Conservation (phyloP, 208 protist species). For the Herpetomonas samuelpessoai region DNA sequence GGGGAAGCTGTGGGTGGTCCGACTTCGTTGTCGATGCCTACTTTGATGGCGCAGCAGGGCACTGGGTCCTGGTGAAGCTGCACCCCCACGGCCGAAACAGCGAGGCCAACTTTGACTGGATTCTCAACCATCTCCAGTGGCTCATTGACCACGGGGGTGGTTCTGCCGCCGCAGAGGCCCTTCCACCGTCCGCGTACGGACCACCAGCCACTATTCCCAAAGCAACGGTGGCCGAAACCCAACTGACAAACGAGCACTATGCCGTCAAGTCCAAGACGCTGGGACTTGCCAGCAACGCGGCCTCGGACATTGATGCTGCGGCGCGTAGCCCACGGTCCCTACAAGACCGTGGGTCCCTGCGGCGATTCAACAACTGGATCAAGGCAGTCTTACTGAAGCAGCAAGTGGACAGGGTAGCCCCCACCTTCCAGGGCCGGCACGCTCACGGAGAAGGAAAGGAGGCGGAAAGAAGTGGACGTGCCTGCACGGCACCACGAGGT, state of each 20-base stretch:
- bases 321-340: too few species aligned
- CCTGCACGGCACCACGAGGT: too few species aligned
- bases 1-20: constrained; percentile 78
- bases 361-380: constrained; percentile 78
- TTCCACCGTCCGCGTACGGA: constrained; percentile 15
- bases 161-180: constrained; percentile 7
- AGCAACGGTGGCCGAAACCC: constrained; percentile 15
- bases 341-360: constrained; percentile 39
- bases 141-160: constrained; percentile 27
- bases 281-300: constrained; percentile 8
- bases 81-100: constrained; percentile 50
- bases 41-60: constrained; percentile 50
- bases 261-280: constrained; percentile 42
- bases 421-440: neutral
- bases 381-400: constrained; percentile 36
- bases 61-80: constrained; percentile 61
- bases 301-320: neutral
- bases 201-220: constrained; percentile 10
- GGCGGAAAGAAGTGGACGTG: too few species aligned
- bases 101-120: constrained; percentile 56
- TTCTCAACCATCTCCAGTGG: constrained; percentile 59
- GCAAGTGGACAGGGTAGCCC: neutral
- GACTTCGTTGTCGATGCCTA: constrained; percentile 71
- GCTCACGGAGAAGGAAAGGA: too few species aligned
- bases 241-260: constrained; percentile 61